Evolutionary conservation across 768 basidiomycete species (phyloP).

Genomic region (Lactifluus volemus): DNA sequence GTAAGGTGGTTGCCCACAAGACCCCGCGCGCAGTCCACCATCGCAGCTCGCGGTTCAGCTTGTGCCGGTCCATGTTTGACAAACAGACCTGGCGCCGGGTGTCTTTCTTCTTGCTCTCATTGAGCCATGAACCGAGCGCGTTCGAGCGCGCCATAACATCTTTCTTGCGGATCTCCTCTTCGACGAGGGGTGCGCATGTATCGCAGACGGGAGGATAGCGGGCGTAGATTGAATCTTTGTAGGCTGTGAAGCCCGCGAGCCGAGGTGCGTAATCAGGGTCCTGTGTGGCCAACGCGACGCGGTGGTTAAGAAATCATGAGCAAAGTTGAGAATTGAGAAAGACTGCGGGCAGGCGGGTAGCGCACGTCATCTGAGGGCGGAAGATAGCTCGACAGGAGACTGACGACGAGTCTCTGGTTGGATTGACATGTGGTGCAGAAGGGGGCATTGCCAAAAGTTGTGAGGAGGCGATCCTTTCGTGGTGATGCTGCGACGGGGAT

Average conservation of each 20-base stretch:
- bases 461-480: slow-evolving; percentile 60
- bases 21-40: slow-evolving; percentile 64
- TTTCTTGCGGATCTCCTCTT: slow-evolving; percentile 69
- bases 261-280: slow-evolving; percentile 62
- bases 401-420: slow-evolving; percentile 84
- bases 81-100: slow-evolving; percentile 41
- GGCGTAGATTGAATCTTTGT: slow-evolving; percentile 61
- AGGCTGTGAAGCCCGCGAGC: slow-evolving; percentile 56
- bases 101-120: slow-evolving; percentile 56
- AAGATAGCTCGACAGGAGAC: slow-evolving; percentile 84
- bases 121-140: slow-evolving; percentile 66
- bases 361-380: slow-evolving; percentile 62
- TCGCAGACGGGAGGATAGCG: slow-evolving; percentile 88
- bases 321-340: not conserved
- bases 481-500: slow-evolving; percentile 43
- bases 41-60: slow-evolving; percentile 40
- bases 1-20: slow-evolving; percentile 50
- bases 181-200: slow-evolving; percentile 66
- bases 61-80: slow-evolving; percentile 34
- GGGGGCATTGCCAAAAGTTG: slow-evolving; percentile 45
- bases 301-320: not conserved
- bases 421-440: slow-evolving; percentile 88
- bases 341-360: slow-evolving; percentile 13
- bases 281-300: slow-evolving; percentile 30
- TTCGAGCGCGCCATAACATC: slow-evolving; percentile 75